Base-by-base conservation (phyloP, 148 eudicot genomes). In the Dianthus caryophyllus region DNA sequence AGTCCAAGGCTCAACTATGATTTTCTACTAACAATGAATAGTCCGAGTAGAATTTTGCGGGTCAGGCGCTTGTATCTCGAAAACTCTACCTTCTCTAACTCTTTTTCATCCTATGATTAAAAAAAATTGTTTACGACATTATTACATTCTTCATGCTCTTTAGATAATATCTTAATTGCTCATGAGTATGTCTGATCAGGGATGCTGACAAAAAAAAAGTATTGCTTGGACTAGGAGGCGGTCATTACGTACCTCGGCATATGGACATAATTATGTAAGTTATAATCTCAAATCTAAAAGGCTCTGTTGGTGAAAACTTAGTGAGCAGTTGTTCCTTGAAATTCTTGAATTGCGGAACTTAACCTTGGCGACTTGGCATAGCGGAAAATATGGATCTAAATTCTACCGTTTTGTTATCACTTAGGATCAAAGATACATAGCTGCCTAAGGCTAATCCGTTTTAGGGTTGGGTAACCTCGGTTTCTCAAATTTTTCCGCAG, bases 191-290 rank as follows among this genome's bases (percentile, higher is more conserved):
- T 11, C 41, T 33, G 38, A 73, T 71, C 84, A 91, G 96, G 81
- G 78, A 78, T 44, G 64, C 71, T 66, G 83, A 70, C 13, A 73
- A 61, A 46, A 83, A 68, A 49, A 85, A 86, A 78, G 82, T 91
- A 44, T 85, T 91, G 38, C 71, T 88, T 6, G 97, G 97, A 29
- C 39, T 91, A 75, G 96, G 97, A 69, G 97, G 97, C 61, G 97
- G 97, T 54, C 96, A 91, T 80, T 88, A 87, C 84, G 97, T 78
- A 57, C 93, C 90, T 38, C 85, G 96, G 17, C 97, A 88, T 72
- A 87, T 82, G 96, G 90, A 88, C 82, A 77, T 91, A 39, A 77
- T 81, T 61, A 62, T 76, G 97, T 88, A 81, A 86, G 88, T 71
- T 62, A 2, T 33, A 26, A 48, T 69, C 13, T 16, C 7, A 6